Conservation (phyloP, 2,329 filamentous ascomycete genomes). For the Aureobasidium sp. region DNA sequence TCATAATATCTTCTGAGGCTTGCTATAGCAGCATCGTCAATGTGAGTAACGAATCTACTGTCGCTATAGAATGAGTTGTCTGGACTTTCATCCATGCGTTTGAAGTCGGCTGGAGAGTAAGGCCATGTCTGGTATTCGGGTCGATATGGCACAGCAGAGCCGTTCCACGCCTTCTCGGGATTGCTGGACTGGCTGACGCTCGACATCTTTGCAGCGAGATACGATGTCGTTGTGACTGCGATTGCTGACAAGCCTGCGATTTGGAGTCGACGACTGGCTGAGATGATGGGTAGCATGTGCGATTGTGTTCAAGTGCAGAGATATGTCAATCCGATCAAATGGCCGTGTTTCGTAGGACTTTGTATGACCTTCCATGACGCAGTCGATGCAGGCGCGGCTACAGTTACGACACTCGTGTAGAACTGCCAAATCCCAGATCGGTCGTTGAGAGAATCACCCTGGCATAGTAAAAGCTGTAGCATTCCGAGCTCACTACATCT, state of each 20-base stretch:
- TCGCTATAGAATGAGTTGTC: conserved; percentile 32
- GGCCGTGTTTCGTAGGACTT: neutral
- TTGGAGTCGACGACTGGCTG: neutral
- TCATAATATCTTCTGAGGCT: conserved; percentile 39
- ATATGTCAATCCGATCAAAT: neutral
- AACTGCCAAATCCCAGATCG: neutral
- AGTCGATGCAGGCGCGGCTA: neutral
- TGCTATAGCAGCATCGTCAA: conserved; percentile 41
- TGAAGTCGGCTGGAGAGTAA: conserved; percentile 30
- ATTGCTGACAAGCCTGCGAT: conserved; percentile 7
- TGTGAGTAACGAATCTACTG: conserved; percentile 45
- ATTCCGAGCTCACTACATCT: neutral
- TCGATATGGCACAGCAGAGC: conserved; percentile 18
- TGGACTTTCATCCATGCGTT: conserved; percentile 27
- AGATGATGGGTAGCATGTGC: neutral
- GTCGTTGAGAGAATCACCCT: neutral
- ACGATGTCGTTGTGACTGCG: neutral
- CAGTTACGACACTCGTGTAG: neutral
- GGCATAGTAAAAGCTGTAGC: neutral
- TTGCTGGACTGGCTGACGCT: neutral
- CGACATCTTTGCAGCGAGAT: neutral
- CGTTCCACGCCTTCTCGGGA: neutral
- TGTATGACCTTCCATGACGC: conserved; percentile 1
- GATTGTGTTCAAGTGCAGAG: neutral
- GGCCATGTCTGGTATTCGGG: conserved; percentile 27